Base-by-base conservation (phyloP, 306 rosid species). In the Begonia masoniana region DNA sequence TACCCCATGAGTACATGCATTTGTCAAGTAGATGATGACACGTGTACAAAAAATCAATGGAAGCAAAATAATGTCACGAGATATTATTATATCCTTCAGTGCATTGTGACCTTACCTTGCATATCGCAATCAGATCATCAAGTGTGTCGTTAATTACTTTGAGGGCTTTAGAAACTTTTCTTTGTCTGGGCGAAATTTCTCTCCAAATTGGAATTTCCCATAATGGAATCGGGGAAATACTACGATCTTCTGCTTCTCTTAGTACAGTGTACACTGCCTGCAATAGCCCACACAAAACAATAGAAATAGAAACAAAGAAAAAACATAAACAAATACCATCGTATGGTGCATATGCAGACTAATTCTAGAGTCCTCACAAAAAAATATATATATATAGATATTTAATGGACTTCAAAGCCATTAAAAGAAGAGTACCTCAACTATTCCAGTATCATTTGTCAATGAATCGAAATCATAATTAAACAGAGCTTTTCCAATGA, bases 181-280 rank as follows among this genome's bases (percentile, higher is more conserved):
- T 83, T 63, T 83, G 96, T 55, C 82, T 81, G 10, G 99, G 99
- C 58, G 99, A 91, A 74, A 91, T 73, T 64, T 91, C 99, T 73
- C 81, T 91, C 99, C 99, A 91, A 56, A 91, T 75, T 55, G 96
- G 99, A 60, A 91, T 81, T 57, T 91, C 94, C 96, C 99, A 91
- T 12, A 83, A 10, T 16, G 99, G 99, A 71, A 91, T 86, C 46
- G 96, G 96, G 17, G 96, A 55, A 48, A 78, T 65, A 62, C 99
- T 91, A 17, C 99, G 92, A 71, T 78, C 88, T 79, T 91, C 99
- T 69, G 99, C 96, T 79, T 91, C 99, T 68, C 95, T 77, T 69
- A 91, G 74, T 43, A 91, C 86, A 54, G 88, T 83, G 58, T 91
- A 91, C 59, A 91, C 99, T 10, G 99, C 99, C 99, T 91, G 82